Conservation (phyloP, 768 basidiomycete species). For the Coprinellus micaceus region DNA sequence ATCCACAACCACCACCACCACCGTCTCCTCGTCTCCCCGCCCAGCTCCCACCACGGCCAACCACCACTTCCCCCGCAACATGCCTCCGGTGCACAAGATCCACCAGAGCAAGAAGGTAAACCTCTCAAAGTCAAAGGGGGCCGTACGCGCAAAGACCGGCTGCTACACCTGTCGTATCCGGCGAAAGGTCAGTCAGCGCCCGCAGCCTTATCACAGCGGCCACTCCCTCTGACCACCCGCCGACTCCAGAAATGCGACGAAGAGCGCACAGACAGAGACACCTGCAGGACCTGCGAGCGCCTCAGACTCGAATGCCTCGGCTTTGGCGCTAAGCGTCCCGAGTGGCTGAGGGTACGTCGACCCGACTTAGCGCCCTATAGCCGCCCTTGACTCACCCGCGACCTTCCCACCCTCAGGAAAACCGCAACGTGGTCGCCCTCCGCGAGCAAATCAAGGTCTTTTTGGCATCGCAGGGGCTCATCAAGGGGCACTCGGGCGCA, state of each 20-base stretch:
- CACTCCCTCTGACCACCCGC: conserved; percentile 4
- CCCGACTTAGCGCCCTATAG: neutral
- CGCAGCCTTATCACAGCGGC: neutral
- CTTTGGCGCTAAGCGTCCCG: conserved; percentile 81
- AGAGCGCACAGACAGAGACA: conserved; percentile 53
- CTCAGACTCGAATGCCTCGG: conserved; percentile 82
- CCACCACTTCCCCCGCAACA: too few relatives aligned
- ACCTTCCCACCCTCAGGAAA: conserved; percentile 46
- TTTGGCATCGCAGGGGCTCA: conserved; percentile 81
- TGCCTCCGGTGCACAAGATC: conserved; percentile 42
- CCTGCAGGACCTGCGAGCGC: conserved; percentile 73
- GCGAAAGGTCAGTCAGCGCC: conserved; percentile 57
- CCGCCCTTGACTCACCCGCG: conserved; percentile 8
- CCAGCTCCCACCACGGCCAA: too few relatives aligned
- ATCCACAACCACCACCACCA: too few relatives aligned
- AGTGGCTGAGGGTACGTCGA: conserved; percentile 72
- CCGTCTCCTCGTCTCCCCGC: too few relatives aligned
- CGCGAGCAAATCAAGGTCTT: conserved; percentile 78
- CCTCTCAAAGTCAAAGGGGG: conserved; percentile 71
- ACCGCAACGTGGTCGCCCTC: conserved; percentile 59
- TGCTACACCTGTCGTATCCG: conserved; percentile 88
- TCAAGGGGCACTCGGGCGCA: conserved; percentile 80
- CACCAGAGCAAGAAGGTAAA: conserved; percentile 36
- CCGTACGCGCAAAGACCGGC: conserved; percentile 81
- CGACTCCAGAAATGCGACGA: conserved; percentile 79